These are phyloP conservation scores for Vitis hybrid DNA, from an alignment of 177 flowering plant genomes.

Conservation along the genomic window DNA sequence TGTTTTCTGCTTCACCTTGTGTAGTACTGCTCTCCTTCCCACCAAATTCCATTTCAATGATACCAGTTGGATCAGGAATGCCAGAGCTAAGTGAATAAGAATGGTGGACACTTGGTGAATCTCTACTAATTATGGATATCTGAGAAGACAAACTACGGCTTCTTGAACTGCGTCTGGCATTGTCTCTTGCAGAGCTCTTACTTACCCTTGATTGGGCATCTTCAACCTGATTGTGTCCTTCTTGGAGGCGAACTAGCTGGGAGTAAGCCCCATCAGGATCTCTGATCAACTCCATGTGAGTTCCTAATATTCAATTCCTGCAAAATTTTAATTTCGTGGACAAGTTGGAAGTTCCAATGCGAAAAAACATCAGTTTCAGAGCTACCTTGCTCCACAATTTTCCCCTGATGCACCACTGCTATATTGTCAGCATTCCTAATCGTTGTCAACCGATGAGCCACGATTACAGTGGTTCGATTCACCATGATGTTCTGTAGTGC, in stretches of 20 bases:
- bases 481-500: slow-evolving; percentile 53
- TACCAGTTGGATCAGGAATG: slow-evolving; percentile 20
- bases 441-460: slow-evolving; percentile 73
- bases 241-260: slow-evolving; percentile 56
- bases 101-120: slow-evolving; percentile 32
- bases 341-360: no score
- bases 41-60: slow-evolving; percentile 18
- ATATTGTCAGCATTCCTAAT: slow-evolving; percentile 54
- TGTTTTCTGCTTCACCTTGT: slow-evolving; percentile 1
- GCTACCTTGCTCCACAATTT: slow-evolving; percentile 64
- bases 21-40: not conserved
- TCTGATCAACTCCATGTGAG: slow-evolving; percentile 51
- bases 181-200: slow-evolving; percentile 14
- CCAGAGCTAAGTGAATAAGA: slow-evolving; percentile 27
- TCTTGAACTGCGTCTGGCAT: slow-evolving; percentile 15
- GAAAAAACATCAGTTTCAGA: no score
- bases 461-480: slow-evolving; percentile 57
- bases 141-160: slow-evolving; percentile 29
- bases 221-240: slow-evolving; percentile 26
- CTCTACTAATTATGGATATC: slow-evolving; percentile 34
- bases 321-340: not conserved
- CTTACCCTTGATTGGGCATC: not conserved
- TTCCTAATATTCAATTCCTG: slow-evolving; percentile 31
- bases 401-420: slow-evolving; percentile 64
- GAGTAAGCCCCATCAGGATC: slow-evolving; percentile 66